Base-by-base conservation (phyloP, 768 basidiomycete species). In the Boletus edulis region DNA sequence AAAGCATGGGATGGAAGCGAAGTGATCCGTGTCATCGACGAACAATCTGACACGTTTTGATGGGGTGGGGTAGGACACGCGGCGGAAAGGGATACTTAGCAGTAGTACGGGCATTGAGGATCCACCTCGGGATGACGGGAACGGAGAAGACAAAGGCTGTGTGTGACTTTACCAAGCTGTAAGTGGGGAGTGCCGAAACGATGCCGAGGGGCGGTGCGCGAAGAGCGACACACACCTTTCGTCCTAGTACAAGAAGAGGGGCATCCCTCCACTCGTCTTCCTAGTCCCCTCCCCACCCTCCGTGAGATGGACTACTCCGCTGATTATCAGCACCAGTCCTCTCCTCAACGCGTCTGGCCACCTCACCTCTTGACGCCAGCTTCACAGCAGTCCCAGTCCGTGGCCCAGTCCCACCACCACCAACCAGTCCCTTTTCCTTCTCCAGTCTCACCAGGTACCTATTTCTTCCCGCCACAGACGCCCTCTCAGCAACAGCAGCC, bases 261-360 rank as follows among this genome's bases (percentile, higher is more conserved):
- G 34, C 12, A 4, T 15, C 44, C 47, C 8, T 35, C 39, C 27
- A 15, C 37, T 8, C 10, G 15, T 7, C 6, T 5, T 24, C 35
- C 12, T 18, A 14, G 34, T 34, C 12, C 34, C 34, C 34, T 35
- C 34, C 34, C 7, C 34, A 10, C 20, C 42, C 6, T 3, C 10
- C 11, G 31, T 17, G 42, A 44, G 46, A 69, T 69, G 68, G 68
- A 69, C 55, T 69, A 54, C 31, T 3, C 53, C 0, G 53, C 54
- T 0, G 64, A 63, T 32, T 61, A 53, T 29, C 76, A 65, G 54
- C 82, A 49, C 55, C 73, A 17, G 65, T 74, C 20, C 59, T 72
- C 50, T 67, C 74, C 70, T 34, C 64, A 61, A 49, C 67, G 61
- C 31, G 62, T 42, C 34, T 63, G 67, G 61, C 54, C 57, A 6